Conservation (phyloP, 2,329 filamentous ascomycete species). For the Colletotrichum tanaceti region DNA sequence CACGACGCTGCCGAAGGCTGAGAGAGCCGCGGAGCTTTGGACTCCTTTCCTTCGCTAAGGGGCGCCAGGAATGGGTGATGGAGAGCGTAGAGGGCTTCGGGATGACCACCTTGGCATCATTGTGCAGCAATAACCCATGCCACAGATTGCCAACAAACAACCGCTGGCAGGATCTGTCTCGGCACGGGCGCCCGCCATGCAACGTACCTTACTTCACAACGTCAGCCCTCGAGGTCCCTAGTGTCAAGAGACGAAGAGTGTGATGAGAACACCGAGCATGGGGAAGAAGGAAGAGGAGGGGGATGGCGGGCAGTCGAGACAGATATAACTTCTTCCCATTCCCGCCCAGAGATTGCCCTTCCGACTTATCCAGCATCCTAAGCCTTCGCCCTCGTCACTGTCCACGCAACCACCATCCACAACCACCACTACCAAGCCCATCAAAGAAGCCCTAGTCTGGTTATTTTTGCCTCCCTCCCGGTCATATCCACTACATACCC, state of each 20-base stretch:
- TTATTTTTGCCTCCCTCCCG: not conserved
- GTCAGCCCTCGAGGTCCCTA: not conserved
- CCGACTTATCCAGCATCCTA: constrained; percentile 39
- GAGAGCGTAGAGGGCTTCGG: not conserved
- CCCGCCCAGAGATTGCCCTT: constrained; percentile 26
- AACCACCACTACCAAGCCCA: constrained; percentile 9
- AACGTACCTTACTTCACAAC: constrained; percentile 6
- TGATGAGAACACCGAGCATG: not conserved
- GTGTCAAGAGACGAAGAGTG: not conserved
- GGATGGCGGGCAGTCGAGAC: not conserved
- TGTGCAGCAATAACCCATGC: constrained; percentile 30
- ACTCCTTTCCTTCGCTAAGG: not conserved
- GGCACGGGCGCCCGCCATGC: constrained; percentile 17
- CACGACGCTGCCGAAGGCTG: not conserved
- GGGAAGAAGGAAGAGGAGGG: not conserved
- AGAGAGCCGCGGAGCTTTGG: not conserved
- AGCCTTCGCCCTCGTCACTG: constrained; percentile 22
- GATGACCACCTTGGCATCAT: constrained; percentile 38
- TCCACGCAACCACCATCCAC: constrained; percentile 21
- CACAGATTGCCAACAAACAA: constrained; percentile 19
- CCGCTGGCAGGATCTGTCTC: constrained; percentile 32
- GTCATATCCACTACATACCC: not conserved
- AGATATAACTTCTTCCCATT: constrained; percentile 28
- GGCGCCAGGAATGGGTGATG: not conserved
- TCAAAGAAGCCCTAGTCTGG: constrained; percentile 8